Evolutionary conservation across 2,329 filamentous ascomycete species (phyloP).

Genomic region (Seiridium cupressi): DNA sequence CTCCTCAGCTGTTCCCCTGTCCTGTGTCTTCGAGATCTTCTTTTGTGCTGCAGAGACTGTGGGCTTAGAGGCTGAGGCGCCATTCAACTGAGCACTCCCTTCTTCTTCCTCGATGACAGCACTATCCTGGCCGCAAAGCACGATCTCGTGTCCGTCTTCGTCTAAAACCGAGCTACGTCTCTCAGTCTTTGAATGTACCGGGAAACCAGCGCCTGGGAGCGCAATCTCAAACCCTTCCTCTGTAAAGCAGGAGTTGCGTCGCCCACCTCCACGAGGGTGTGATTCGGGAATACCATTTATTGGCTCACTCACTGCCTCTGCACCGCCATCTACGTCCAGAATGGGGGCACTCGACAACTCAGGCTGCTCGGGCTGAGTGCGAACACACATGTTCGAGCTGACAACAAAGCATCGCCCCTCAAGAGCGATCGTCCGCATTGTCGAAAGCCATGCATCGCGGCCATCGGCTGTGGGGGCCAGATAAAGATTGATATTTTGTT

Average conservation of each 20-base stretch:
- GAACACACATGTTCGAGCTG: constrained; percentile 79
- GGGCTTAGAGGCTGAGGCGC: background rate
- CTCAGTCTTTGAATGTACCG: constrained; percentile 15
- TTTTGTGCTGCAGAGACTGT: no score
- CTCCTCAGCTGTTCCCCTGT: background rate
- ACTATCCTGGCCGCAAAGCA: constrained; percentile 26
- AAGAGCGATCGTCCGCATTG: constrained; percentile 79
- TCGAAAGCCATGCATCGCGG: constrained; percentile 75
- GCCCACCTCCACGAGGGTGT: background rate
- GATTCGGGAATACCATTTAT: constrained; percentile 5
- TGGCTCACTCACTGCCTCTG: background rate
- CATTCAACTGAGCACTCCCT: background rate
- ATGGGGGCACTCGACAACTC: background rate
- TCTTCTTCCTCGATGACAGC: constrained; percentile 19
- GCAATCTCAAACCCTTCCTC: constrained; percentile 48
- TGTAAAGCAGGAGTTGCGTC: constrained; percentile 41
- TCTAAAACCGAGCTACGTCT: constrained; percentile 44
- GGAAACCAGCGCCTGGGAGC: constrained; percentile 28
- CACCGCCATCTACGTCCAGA: no score
- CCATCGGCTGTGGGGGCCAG: constrained; percentile 87
- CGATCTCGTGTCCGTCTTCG: constrained; percentile 56
- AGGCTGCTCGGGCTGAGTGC: constrained; percentile 40
- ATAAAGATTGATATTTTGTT: constrained; percentile 89
- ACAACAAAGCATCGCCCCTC: constrained; percentile 87
- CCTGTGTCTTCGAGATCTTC: no score